phyloP scores from a whole-genome alignment of 2,329 filamentous ascomycete species.

The Diaporthe australafricana region DNA sequence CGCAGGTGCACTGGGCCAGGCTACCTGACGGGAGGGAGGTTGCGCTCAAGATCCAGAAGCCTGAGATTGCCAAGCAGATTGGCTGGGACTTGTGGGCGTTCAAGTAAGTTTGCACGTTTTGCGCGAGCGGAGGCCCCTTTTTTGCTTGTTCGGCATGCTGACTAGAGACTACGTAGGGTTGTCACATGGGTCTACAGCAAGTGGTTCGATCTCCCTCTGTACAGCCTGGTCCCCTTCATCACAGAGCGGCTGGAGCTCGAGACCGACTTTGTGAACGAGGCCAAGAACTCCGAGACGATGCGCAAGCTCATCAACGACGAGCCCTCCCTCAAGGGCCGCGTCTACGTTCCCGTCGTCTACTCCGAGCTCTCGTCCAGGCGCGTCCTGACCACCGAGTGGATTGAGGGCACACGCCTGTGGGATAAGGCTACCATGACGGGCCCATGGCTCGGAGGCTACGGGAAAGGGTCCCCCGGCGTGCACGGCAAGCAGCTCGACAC shows the following conservation, averaged over 20 bases:
- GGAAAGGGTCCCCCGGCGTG: conserved; percentile 82
- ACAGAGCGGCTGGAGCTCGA: conserved; percentile 91
- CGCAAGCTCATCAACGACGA: conserved; percentile 79
- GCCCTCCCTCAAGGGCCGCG: conserved; percentile 78
- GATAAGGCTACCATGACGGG: conserved; percentile 85
- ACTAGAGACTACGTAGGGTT: conserved; percentile 60
- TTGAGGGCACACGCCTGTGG: conserved; percentile 93
- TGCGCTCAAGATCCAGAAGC: conserved; percentile 96
- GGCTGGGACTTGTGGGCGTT: conserved; percentile 97
- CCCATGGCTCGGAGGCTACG: conserved; percentile 82
- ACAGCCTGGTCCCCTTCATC: conserved; percentile 91
- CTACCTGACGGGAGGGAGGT: conserved; percentile 89
- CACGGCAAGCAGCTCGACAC: conserved; percentile 71
- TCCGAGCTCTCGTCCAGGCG: conserved; percentile 83
- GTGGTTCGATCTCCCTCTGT: conserved; percentile 94
- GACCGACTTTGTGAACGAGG: conserved; percentile 94
- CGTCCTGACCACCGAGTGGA: conserved; percentile 96
- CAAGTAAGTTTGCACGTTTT: conserved; percentile 66
- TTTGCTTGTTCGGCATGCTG: conserved; percentile 2
- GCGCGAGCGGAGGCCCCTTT: not conserved
- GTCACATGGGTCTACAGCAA: conserved; percentile 85
- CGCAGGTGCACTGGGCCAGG: conserved; percentile 95
- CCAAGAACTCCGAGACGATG: conserved; percentile 89
- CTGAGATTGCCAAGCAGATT: conserved; percentile 91
- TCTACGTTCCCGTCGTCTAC: conserved; percentile 90